phyloP scores from a whole-genome alignment of 257 asterid genomes.

The Salvia splendens region DNA sequence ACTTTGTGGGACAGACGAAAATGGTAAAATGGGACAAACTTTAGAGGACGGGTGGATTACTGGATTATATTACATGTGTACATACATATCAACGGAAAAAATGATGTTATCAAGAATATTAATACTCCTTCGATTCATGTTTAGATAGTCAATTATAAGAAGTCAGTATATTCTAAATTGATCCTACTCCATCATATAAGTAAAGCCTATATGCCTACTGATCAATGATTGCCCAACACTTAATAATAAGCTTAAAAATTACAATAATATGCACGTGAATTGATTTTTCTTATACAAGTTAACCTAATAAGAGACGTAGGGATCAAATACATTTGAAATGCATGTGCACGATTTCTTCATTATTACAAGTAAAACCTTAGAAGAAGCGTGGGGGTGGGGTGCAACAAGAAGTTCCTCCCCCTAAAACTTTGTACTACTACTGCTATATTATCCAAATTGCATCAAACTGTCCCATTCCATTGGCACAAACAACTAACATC shows the following conservation, averaged over 20 bases:
- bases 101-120: no score
- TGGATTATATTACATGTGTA: no score
- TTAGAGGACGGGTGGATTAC: no score
- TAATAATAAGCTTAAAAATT: not conserved
- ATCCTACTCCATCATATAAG: no score
- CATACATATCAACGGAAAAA: no score
- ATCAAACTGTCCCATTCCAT: not conserved
- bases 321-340: not conserved
- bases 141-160: no score
- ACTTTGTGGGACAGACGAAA: no score
- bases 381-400: not conserved
- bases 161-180: no score
- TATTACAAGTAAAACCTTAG: not conserved
- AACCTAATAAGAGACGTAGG: not conserved
- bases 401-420: not conserved
- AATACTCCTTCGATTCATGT: no score
- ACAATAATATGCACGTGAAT: not conserved
- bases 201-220: no score
- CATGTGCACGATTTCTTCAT: not conserved
- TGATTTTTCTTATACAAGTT: conserved; percentile 10
- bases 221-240: not conserved
- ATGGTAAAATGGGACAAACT: no score
- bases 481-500: not conserved
- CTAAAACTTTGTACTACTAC: no score
- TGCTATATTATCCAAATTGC: not conserved